These are phyloP conservation scores for Penicillium malachiteum DNA, from an alignment of 495 filamentous ascomycete genomes.

Conservation along the genomic window DNA sequence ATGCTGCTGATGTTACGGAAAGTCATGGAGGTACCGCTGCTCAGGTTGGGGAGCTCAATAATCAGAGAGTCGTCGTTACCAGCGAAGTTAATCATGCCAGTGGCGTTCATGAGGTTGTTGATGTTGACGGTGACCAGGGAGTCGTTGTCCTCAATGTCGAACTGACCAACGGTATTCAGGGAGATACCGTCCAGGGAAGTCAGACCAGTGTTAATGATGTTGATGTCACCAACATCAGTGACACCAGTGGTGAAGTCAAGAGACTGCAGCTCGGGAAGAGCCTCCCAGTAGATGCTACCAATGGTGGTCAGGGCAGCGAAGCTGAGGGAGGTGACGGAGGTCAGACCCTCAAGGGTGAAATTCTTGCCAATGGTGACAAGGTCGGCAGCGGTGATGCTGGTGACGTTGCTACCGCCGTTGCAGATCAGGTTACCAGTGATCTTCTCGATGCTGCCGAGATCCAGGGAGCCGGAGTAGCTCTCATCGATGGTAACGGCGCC, in stretches of 20 bases:
- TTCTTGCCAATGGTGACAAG: conserved; percentile 54
- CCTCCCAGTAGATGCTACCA: conserved; percentile 63
- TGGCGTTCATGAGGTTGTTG: conserved; percentile 66
- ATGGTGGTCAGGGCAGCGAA: conserved; percentile 64
- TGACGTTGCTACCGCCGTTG: conserved; percentile 58
- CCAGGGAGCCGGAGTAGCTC: conserved; percentile 48
- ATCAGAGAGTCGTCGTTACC: conserved; percentile 54
- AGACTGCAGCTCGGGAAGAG: conserved; percentile 67
- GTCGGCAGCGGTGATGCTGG: conserved; percentile 49
- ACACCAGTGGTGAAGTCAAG: conserved; percentile 66
- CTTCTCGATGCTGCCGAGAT: conserved; percentile 44
- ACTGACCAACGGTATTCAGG: conserved; percentile 56
- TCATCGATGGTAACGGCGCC: conserved; percentile 68
- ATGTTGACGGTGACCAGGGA: conserved; percentile 67
- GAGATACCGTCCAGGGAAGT: conserved; percentile 74
- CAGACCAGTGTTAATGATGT: conserved; percentile 82
- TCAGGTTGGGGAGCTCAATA: conserved; percentile 77
- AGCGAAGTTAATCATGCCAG: conserved; percentile 58
- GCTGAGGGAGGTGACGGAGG: conserved; percentile 60
- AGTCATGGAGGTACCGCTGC: conserved; percentile 77
- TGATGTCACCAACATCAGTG: conserved; percentile 60
- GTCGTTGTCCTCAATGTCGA: conserved; percentile 82
- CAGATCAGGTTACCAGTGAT: conserved; percentile 70
- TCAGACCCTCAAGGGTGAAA: conserved; percentile 67
- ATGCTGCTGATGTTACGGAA: conserved; percentile 79